Conservation (phyloP, 352 stramenopile genomes). For the Pythium plurisporium region DNA sequence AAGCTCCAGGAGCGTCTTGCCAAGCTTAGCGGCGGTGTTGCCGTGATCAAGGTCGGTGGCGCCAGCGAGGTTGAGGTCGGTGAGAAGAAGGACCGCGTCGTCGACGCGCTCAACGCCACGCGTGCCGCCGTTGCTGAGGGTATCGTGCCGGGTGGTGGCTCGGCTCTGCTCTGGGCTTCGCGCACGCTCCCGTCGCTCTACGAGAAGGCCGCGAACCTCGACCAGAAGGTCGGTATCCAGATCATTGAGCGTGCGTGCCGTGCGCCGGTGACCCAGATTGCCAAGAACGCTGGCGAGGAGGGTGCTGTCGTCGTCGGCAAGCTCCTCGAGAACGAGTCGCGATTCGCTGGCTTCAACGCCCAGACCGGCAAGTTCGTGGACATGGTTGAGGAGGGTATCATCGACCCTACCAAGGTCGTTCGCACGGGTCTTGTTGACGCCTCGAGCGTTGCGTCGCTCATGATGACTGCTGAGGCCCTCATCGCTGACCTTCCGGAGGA, state of each 20-base stretch:
- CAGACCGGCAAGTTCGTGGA: slow-evolving; percentile 96
- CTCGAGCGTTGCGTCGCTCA: slow-evolving; percentile 97
- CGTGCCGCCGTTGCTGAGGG: slow-evolving; percentile 98
- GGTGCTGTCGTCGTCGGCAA: slow-evolving; percentile 98
- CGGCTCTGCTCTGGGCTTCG: slow-evolving; percentile 96
- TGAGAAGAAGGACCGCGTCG: slow-evolving; percentile 99
- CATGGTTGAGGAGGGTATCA: slow-evolving; percentile 98
- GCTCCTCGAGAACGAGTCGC: slow-evolving; percentile 94
- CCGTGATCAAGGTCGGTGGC: slow-evolving; percentile 99
- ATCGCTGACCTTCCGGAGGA: slow-evolving; percentile 96
- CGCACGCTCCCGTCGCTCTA: slow-evolving; percentile 89
- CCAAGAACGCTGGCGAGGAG: slow-evolving; percentile 97
- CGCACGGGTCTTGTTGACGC: slow-evolving; percentile 98
- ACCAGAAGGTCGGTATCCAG: slow-evolving; percentile 97
- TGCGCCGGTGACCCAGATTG: slow-evolving; percentile 96
- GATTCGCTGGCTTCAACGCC: slow-evolving; percentile 96
- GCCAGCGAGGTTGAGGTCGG: slow-evolving; percentile 98
- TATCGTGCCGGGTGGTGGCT: slow-evolving; percentile 98
- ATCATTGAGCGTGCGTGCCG: slow-evolving; percentile 96
- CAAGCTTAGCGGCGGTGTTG: slow-evolving; percentile 98
- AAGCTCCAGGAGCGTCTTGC: slow-evolving; percentile 99
- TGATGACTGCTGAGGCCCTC: slow-evolving; percentile 99
- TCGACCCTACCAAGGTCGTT: slow-evolving; percentile 98
- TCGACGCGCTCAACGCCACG: slow-evolving; percentile 99
- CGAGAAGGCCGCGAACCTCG: slow-evolving; percentile 91